phyloP scores from a whole-genome alignment of 495 filamentous ascomycete genomes.

The Penicillium cosmopolitanum region DNA sequence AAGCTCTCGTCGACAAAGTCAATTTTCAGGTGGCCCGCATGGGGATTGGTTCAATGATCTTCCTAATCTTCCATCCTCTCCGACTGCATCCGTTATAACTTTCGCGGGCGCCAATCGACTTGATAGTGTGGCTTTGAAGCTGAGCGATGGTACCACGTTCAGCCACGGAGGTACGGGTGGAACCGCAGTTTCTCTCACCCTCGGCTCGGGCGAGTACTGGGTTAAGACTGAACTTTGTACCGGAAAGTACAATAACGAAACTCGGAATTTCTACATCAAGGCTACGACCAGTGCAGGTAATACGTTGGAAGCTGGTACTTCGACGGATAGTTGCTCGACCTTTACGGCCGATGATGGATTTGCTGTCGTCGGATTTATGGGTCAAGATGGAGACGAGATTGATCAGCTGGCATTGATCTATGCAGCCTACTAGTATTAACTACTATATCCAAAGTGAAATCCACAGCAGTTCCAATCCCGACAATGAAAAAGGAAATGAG shows the following conservation, averaged over 20 bases:
- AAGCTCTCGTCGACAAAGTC: constrained; percentile 44
- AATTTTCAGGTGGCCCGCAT: constrained; percentile 55
- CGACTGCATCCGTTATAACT: constrained; percentile 40
- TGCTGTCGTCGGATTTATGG: constrained; percentile 60
- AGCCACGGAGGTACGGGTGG: constrained; percentile 61
- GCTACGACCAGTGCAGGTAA: constrained; percentile 57
- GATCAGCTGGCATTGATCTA: constrained; percentile 63
- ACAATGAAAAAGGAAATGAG: too few species aligned
- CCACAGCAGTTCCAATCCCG: too few species aligned
- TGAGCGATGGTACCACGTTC: constrained; percentile 49
- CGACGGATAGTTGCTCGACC: constrained; percentile 52
- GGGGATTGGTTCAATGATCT: constrained; percentile 63
- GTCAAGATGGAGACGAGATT: constrained; percentile 60
- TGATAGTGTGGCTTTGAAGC: constrained; percentile 52
- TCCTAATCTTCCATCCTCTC: constrained; percentile 32
- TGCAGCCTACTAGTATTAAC: constrained; percentile 18
- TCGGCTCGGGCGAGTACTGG: constrained; percentile 53
- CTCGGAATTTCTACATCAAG: constrained; percentile 60
- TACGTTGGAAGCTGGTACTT: constrained; percentile 49
- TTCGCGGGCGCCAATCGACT: constrained; percentile 54
- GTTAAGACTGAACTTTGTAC: constrained; percentile 54
- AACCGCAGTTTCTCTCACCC: constrained; percentile 41
- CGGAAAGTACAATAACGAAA: constrained; percentile 49
- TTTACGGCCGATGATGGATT: constrained; percentile 56
- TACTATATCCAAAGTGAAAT: not conserved